Evolutionary conservation across 352 stramenopile species (phyloP).

Genomic region (Globisporangium abappressorium): DNA sequence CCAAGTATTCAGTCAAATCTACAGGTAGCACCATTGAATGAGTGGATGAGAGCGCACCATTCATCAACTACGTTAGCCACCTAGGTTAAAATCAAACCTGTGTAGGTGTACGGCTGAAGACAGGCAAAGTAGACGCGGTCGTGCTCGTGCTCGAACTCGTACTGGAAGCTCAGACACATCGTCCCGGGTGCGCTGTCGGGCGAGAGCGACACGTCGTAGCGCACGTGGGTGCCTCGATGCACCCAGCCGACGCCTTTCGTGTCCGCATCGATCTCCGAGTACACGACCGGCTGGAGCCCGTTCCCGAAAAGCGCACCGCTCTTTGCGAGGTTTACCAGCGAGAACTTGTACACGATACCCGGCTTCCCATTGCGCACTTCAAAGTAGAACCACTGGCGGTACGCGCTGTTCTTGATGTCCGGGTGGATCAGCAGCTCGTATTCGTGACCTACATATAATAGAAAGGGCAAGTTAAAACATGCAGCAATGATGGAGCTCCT

Average conservation of each 20-base stretch:
- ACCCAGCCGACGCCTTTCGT: conserved; percentile 50
- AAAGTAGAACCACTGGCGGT: conserved; percentile 92
- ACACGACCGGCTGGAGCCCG: conserved; percentile 79
- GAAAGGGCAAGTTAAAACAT: neutral
- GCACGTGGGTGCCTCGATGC: conserved; percentile 55
- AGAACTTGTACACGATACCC: conserved; percentile 62
- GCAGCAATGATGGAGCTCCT: neutral
- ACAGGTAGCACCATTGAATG: neutral
- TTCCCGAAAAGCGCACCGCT: conserved; percentile 75
- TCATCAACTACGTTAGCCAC: neutral
- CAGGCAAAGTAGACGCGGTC: conserved; percentile 84
- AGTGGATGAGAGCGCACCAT: neutral
- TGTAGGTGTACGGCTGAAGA: conserved; percentile 88
- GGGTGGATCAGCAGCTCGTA: conserved; percentile 75
- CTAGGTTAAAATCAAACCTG: conserved; percentile 25
- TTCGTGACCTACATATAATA: conserved; percentile 34
- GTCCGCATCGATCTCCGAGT: conserved; percentile 55
- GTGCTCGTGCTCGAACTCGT: conserved; percentile 58
- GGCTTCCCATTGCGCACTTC: conserved; percentile 56
- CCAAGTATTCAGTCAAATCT: conserved; percentile 77
- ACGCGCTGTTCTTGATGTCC: conserved; percentile 80
- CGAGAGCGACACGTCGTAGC: conserved; percentile 52
- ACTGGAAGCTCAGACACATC: conserved; percentile 71
- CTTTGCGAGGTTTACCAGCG: conserved; percentile 82
- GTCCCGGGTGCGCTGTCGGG: conserved; percentile 30